These are phyloP conservation scores for Neurospora sp. DNA, from an alignment of 495 filamentous ascomycete genomes.

Conservation along the genomic window DNA sequence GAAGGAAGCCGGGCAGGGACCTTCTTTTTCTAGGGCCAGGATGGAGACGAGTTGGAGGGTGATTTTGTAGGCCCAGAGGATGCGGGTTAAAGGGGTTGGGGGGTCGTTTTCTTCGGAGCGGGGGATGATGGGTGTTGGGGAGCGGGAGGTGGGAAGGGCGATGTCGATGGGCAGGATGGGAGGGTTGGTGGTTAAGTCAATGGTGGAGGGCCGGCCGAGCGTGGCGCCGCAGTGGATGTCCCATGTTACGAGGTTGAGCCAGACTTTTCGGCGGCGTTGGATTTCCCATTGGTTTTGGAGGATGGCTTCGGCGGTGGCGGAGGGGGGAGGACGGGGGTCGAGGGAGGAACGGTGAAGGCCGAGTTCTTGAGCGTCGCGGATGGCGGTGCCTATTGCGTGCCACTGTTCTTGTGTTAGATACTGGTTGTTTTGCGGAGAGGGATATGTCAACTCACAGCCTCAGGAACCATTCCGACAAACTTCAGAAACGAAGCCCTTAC, in stretches of 20 bases:
- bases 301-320: slow-evolving; percentile 30
- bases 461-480: slow-evolving; percentile 39
- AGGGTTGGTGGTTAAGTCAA: slow-evolving; percentile 32
- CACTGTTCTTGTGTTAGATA: slow-evolving; percentile 29
- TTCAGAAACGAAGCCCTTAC: slow-evolving; percentile 38
- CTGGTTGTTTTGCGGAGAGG: not conserved
- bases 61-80: slow-evolving; percentile 25
- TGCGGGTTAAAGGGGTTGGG: slow-evolving; percentile 33
- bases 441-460: slow-evolving; percentile 23
- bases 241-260: slow-evolving; percentile 49
- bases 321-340: slow-evolving; percentile 24
- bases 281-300: slow-evolving; percentile 44
- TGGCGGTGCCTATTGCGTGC: slow-evolving; percentile 48
- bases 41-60: slow-evolving; percentile 28
- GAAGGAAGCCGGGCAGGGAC: slow-evolving; percentile 42
- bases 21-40: slow-evolving; percentile 40
- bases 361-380: slow-evolving; percentile 54
- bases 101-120: slow-evolving; percentile 23
- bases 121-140: slow-evolving; percentile 23
- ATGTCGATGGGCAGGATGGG: slow-evolving; percentile 33
- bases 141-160: slow-evolving; percentile 10
- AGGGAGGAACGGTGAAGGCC: slow-evolving; percentile 44
- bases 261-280: slow-evolving; percentile 42
- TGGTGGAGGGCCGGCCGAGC: slow-evolving; percentile 47
- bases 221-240: slow-evolving; percentile 51